These are phyloP conservation scores for Nannochloropsis gaditana DNA, from an alignment of 108 stramenopile species.

Conservation along the genomic window DNA sequence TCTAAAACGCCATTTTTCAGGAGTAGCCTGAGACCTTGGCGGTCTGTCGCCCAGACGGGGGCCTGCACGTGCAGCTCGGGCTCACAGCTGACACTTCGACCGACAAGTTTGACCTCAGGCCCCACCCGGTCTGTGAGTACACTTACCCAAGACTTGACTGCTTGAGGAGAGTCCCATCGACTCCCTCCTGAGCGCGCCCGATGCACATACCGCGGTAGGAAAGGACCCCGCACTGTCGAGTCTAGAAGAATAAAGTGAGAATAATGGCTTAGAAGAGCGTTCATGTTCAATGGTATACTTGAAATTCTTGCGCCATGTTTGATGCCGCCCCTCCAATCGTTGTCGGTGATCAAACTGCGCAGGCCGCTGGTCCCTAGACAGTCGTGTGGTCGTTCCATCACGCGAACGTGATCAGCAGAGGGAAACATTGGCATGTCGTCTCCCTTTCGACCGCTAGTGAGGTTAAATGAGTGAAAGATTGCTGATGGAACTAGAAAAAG, in stretches of 20 bases:
- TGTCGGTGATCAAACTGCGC: not conserved
- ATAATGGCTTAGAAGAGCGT: not conserved
- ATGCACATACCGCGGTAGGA: not conserved
- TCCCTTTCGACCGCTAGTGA: not conserved
- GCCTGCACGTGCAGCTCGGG: not conserved
- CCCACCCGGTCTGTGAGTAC: not conserved
- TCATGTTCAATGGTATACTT: not conserved
- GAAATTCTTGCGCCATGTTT: not conserved
- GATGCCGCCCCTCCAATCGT: not conserved
- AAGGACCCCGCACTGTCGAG: slow-evolving; percentile 12
- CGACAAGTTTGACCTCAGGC: not conserved
- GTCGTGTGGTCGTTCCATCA: not conserved
- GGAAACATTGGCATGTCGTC: not conserved
- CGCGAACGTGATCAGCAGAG: not conserved
- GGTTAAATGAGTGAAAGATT: not conserved
- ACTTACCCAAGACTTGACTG: not conserved
- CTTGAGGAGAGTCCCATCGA: not conserved
- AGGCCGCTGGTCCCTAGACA: not conserved
- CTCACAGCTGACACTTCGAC: not conserved
- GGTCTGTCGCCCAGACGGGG: not conserved
- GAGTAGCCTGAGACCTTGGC: not conserved
- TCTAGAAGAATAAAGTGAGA: not conserved
- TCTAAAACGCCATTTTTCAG: not conserved
- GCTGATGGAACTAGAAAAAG: not conserved
- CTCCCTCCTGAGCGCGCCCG: not conserved